These are phyloP conservation scores for Heterobasidion occidentale DNA, from an alignment of 1,284 basidiomycete species.

Conservation along the genomic window DNA sequence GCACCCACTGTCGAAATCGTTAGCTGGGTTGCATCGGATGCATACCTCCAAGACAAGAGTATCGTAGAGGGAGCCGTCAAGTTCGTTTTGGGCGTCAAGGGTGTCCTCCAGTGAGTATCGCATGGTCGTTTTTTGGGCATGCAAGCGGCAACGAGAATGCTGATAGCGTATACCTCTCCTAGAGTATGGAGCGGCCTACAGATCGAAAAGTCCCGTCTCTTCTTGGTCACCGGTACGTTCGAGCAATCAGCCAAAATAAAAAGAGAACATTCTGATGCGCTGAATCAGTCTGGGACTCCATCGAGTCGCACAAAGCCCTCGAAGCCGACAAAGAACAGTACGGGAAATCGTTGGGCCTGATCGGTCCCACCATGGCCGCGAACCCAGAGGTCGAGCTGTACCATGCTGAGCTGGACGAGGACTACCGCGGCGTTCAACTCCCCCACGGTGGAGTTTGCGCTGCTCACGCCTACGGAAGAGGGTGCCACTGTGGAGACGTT, in stretches of 20 bases:
- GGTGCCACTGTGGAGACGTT: background rate
- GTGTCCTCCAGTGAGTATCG: background rate
- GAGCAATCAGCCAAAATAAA: background rate
- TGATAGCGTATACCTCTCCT: background rate
- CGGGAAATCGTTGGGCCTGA: background rate
- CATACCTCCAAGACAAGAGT: background rate
- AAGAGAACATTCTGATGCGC: background rate
- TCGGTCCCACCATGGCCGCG: background rate
- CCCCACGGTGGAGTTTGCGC: background rate
- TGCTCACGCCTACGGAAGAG: background rate
- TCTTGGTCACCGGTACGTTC: background rate
- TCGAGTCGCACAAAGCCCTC: background rate
- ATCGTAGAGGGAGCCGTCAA: background rate
- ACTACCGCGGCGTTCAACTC: background rate
- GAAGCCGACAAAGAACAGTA: background rate
- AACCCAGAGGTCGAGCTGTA: background rate
- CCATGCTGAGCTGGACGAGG: background rate
- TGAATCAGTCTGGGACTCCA: background rate
- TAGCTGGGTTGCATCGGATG: background rate
- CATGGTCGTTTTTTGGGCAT: background rate
- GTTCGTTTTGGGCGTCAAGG: background rate
- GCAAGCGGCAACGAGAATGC: too few relatives aligned
- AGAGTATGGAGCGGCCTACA: background rate
- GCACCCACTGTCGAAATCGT: background rate
- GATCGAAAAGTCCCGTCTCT: background rate